A percentile compares a stretch with the other conserved stretches of the same genome.
These are phyloP conservation scores for Penicillium sp. DNA, from an alignment of 2,329 filamentous ascomycete species.

Conservation along the genomic window DNA sequence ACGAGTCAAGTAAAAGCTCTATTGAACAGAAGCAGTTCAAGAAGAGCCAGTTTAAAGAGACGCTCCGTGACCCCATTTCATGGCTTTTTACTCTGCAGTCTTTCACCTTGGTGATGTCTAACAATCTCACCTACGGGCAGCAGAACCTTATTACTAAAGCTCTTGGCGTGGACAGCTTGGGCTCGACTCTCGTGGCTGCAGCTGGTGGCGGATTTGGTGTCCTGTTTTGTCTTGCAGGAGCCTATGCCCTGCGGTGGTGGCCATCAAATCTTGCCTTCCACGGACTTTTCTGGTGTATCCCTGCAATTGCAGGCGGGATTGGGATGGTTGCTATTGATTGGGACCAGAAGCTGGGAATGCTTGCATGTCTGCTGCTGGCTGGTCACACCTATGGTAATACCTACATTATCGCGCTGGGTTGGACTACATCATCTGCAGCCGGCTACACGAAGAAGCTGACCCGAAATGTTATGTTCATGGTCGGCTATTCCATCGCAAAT, in stretches of 20 bases:
- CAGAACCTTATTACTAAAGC: slow-evolving; percentile 38
- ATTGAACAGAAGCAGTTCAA: slow-evolving; percentile 23
- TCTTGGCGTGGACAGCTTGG: slow-evolving; percentile 38
- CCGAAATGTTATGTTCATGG: slow-evolving; percentile 33
- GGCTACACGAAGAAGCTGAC: slow-evolving; percentile 34
- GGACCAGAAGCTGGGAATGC: slow-evolving; percentile 28
- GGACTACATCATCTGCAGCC: slow-evolving; percentile 36
- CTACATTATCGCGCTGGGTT: slow-evolving; percentile 38
- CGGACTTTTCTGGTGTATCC: slow-evolving; percentile 31
- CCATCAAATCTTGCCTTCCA: slow-evolving; percentile 34
- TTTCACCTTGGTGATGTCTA: slow-evolving; percentile 28
- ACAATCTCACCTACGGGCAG: slow-evolving; percentile 42
- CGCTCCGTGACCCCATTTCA: slow-evolving; percentile 24
- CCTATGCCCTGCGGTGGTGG: slow-evolving; percentile 28
- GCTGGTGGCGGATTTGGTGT: slow-evolving; percentile 40
- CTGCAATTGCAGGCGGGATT: slow-evolving; percentile 26
- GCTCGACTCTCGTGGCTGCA: slow-evolving; percentile 41
- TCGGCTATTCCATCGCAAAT: slow-evolving; percentile 21
- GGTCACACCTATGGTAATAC: slow-evolving; percentile 34
- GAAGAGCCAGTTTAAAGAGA: slow-evolving; percentile 12
- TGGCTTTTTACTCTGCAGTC: slow-evolving; percentile 31
- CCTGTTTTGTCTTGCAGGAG: slow-evolving; percentile 32
- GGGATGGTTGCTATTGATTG: slow-evolving; percentile 33
- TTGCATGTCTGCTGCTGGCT: slow-evolving; percentile 33
- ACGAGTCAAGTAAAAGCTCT: slow-evolving; percentile 15